Base-by-base conservation (phyloP, 768 basidiomycete species). In the Lyophyllum semitale region DNA sequence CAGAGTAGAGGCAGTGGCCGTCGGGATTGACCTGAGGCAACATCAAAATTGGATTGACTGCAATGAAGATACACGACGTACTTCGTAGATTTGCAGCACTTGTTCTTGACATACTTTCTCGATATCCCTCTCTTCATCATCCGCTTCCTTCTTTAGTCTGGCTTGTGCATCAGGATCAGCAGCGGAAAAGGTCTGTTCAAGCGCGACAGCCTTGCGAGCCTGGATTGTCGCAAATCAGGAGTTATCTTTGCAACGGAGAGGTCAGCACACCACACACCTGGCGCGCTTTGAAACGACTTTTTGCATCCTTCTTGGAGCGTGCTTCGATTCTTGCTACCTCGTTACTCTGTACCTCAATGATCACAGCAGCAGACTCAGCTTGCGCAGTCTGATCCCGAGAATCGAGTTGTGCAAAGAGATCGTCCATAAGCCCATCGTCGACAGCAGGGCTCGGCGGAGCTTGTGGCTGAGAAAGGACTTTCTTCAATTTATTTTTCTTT, bases 1-100 rank as follows among this genome's bases (percentile, higher is more conserved):
- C 93, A 44, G 93, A 90, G 75, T 89, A 99, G 27, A 98, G 85
- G 73, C 96, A 98, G 63, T 98, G 95, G 0, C 96, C 96, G 63
- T 98, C 96, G 17, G 96, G 93, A 55, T 87, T 86, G 62, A 98
- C 88, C 94, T 97, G 58, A 12, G 29, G 41, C 18, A 13, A 38
- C 13, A 27, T 51, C 22, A 54, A 13, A 27, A 29, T 45, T n/a
- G 22, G 37, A 53, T 38, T 41, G 32, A 38, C 42, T 17, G 4
- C 13, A 15, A 8, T 13, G 23, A 17, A 25, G 38, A 37, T 15
- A 20, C 37, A 35, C 22, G 29, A 62, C 74, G 51, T 53, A 86
- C 90, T 78, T 93, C 84, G 57, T 84, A 72, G 37, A 91, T 76
- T 54, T 84, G 78, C 30, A 93, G 73, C 18, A 77, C 77, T n/a